Evolutionary conservation across 768 basidiomycete species (phyloP).

Genomic region (Collybia nuda): DNA sequence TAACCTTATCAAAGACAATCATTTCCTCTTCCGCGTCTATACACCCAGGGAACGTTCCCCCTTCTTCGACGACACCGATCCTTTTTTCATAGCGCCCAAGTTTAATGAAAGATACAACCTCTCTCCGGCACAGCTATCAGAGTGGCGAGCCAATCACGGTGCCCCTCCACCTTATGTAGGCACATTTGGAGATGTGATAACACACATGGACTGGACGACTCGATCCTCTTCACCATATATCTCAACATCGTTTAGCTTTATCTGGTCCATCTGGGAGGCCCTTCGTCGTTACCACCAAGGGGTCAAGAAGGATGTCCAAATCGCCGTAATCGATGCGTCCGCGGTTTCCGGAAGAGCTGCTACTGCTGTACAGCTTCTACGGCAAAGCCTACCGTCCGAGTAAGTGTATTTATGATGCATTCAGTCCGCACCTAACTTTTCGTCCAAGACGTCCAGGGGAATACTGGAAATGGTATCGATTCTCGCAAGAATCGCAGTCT

Average conservation of each 20-base stretch:
- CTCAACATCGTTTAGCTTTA: conserved; percentile 78
- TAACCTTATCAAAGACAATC: conserved; percentile 59
- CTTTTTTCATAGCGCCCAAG: conserved; percentile 68
- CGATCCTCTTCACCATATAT: conserved; percentile 67
- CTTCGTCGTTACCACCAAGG: conserved; percentile 69
- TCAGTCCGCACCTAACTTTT: neutral
- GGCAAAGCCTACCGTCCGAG: conserved; percentile 53
- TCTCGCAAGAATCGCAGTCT: conserved; percentile 73
- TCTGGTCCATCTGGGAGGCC: conserved; percentile 84
- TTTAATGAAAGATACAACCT: conserved; percentile 51
- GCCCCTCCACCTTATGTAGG: conserved; percentile 9
- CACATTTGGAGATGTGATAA: conserved; percentile 62
- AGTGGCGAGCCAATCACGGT: conserved; percentile 1
- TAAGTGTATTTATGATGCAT: conserved; percentile 31
- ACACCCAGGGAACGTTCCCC: conserved; percentile 66
- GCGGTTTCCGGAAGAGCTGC: conserved; percentile 56
- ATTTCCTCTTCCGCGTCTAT: conserved; percentile 79
- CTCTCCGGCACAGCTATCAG: conserved; percentile 29
- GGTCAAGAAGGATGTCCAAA: conserved; percentile 74
- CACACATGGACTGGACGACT: conserved; percentile 81
- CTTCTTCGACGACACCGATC: conserved; percentile 52
- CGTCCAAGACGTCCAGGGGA: conserved; percentile 28
- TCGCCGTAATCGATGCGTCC: conserved; percentile 74
- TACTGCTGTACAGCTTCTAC: conserved; percentile 65
- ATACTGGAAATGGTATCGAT: conserved; percentile 78